A percentile compares a stretch with the other conserved stretches of the same genome.
phyloP scores from a whole-genome alignment of 805 yeast genomes.

The Hanseniaspora thailandica region DNA sequence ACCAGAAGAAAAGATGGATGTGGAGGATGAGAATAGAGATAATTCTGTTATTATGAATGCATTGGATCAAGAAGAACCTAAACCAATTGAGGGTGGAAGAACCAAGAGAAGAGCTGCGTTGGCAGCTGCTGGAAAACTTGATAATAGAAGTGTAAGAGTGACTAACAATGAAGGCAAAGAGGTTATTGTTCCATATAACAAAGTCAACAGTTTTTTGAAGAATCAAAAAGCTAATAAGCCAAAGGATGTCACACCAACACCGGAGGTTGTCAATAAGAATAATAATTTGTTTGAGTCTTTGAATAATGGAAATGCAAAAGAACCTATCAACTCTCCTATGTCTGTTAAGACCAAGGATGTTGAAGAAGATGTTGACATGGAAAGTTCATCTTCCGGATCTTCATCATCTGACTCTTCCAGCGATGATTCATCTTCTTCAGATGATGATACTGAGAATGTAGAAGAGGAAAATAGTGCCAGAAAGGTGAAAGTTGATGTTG shows the following conservation, averaged over 20 bases:
- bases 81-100: background rate
- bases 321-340: constrained; percentile 6
- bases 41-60: constrained; percentile 10
- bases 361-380: constrained; percentile 15
- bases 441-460: constrained; percentile 25
- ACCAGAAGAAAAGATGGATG: constrained; percentile 18
- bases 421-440: constrained; percentile 28
- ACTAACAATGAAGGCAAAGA: constrained; percentile 16
- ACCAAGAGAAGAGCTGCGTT: constrained; percentile 14
- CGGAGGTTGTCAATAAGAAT: background rate
- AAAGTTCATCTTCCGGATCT: constrained; percentile 23
- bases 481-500: constrained; percentile 37
- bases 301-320: background rate
- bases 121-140: constrained; percentile 19
- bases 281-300: constrained; percentile 11
- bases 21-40: constrained; percentile 16
- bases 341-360: background rate
- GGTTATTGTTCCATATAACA: constrained; percentile 4
- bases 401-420: constrained; percentile 34
- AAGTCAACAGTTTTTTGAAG: constrained; percentile 15
- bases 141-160: constrained; percentile 22
- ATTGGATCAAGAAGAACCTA: constrained; percentile 17
- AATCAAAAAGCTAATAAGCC: background rate
- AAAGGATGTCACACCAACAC: background rate
- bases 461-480: constrained; percentile 29